Percentiles rank a stretch among this genome's conserved stretches.
Conservation (phyloP, 2,329 filamentous ascomycete genomes). For the Cercospora zeina region DNA sequence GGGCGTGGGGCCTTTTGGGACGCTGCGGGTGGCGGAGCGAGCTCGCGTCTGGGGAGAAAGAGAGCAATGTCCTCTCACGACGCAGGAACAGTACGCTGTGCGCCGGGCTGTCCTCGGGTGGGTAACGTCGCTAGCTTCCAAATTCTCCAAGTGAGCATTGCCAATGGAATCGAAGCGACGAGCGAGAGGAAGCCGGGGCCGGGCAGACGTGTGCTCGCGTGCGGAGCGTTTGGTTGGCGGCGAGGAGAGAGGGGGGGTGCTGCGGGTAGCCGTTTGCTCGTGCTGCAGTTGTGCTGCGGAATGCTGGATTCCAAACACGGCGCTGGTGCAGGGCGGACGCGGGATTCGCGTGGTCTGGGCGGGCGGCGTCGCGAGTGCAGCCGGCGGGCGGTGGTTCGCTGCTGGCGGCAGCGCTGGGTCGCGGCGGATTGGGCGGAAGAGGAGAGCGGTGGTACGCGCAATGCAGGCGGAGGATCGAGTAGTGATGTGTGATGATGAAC, state of each 20-base stretch:
- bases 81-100: slow-evolving; percentile 3
- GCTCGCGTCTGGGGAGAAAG: background rate
- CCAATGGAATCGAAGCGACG: slow-evolving; percentile 10
- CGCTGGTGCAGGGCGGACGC: background rate
- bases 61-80: slow-evolving; percentile 11
- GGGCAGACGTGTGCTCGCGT: slow-evolving; percentile 12
- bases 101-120: slow-evolving; percentile 10
- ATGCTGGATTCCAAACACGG: slow-evolving; percentile 16
- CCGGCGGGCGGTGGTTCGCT: background rate
- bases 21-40: slow-evolving; percentile 14
- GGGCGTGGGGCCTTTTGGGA: slow-evolving; percentile 7
- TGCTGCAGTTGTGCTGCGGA: slow-evolving; percentile 6
- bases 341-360: background rate
- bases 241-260: background rate
- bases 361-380: background rate
- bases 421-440: background rate
- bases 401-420: background rate
- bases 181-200: slow-evolving; percentile 10
- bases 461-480: no score
- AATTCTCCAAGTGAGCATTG: slow-evolving; percentile 17
- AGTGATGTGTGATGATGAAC: background rate
- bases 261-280: slow-evolving; percentile 14
- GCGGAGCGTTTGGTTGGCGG: slow-evolving; percentile 15
- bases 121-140: slow-evolving; percentile 16
- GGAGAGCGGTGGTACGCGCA: background rate